Conservation (phyloP, 257 asterid genomes). For the Gentiana straminea region DNA sequence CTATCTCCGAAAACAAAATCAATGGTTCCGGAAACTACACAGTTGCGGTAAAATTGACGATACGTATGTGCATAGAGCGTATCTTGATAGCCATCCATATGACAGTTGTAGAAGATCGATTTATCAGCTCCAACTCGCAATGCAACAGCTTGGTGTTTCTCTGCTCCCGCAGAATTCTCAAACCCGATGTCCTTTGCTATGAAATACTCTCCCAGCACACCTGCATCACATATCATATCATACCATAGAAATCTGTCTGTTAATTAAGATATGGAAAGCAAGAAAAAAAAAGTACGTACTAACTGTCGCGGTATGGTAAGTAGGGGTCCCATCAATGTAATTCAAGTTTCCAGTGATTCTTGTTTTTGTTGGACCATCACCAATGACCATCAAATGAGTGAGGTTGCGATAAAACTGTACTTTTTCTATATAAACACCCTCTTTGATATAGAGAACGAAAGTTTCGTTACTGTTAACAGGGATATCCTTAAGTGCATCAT, state of each 20-base stretch:
- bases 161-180: slow-evolving; percentile 72
- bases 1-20: slow-evolving; percentile 78
- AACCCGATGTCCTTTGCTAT: slow-evolving; percentile 64
- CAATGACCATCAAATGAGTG: slow-evolving; percentile 30
- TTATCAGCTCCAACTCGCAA: slow-evolving; percentile 62
- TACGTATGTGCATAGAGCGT: slow-evolving; percentile 66
- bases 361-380: slow-evolving; percentile 62
- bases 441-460: slow-evolving; percentile 41
- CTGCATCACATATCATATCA: slow-evolving; percentile 23
- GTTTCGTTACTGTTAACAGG: slow-evolving; percentile 22
- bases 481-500: slow-evolving; percentile 35
- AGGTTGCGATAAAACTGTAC: slow-evolving; percentile 16
- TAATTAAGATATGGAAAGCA: no score
- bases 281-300: slow-evolving; percentile 19
- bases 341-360: slow-evolving; percentile 37
- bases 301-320: slow-evolving; percentile 41
- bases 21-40: slow-evolving; percentile 70
- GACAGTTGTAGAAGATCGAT: slow-evolving; percentile 56
- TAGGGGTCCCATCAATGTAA: slow-evolving; percentile 30
- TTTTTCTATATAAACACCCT: slow-evolving; percentile 43
- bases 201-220: slow-evolving; percentile 61
- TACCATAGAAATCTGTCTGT: neutral
- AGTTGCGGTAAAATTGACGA: slow-evolving; percentile 68
- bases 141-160: slow-evolving; percentile 78
- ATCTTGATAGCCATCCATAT: slow-evolving; percentile 78